Evolutionary conservation across 257 asterid genomes (phyloP), one percentile per base, ranked within the genome.

Genomic region (Echium plantagineum): DNA sequence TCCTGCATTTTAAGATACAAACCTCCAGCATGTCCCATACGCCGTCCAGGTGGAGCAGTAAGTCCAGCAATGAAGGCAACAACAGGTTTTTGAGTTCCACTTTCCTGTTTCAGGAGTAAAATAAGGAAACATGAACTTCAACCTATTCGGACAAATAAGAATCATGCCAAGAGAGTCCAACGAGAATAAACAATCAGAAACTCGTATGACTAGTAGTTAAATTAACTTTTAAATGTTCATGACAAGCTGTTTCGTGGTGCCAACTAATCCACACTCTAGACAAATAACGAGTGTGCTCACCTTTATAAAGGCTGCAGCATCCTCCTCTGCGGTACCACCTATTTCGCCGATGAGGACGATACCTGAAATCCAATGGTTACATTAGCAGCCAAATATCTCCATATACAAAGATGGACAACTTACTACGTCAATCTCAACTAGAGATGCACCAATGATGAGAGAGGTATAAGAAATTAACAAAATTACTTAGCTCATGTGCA

Each of bases 11-110:
- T 16, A 18, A 62, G 68, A 61, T 60, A 59, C 9, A 61, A 31
- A 91, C 96, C 98, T 85, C 98, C 98, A 60, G 96, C 98, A 62
- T 91, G 98, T 58, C 96, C 98, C 98, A 91, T 91, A 68, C 96
- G 80, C 66, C 98, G 83, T 57, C 98, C 98, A 62, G 96, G 98
- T 61, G 98, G 98, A 71, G 98, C 98, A 61, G 98, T 91, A 68
- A 91, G 96, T 68, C 98, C 98, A 66, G 98, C 98, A 69, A 88
- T 88, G 70, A 91, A 90, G 71, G 95, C 94, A 63, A 90, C 96
- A 67, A 87, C 75, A 51, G 95, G 95, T 77, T 91, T 87, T 56
- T 88, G 79, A 63, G 96, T 83, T 60, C 96, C 93, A 78, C 96
- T 91, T 72, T 74, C 98, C 96, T 88, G 84, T 81, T 63, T 42